These are phyloP conservation scores for Cladorrhinum samala DNA, from an alignment of 495 filamentous ascomycete species.

Conservation along the genomic window DNA sequence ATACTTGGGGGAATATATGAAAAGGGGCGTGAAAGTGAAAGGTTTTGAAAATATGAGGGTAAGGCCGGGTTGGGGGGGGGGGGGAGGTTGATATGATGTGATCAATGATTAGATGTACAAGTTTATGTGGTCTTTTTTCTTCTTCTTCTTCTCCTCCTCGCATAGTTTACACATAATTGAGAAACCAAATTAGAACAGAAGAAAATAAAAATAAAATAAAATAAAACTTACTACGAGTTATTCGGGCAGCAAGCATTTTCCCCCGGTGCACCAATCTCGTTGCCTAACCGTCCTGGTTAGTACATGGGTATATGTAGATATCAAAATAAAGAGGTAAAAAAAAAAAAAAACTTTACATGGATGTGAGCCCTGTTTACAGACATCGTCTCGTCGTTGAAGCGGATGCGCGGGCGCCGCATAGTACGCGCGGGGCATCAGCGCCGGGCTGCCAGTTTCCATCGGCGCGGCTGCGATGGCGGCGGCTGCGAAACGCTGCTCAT, in stretches of 20 bases:
- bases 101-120: too few species aligned
- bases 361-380: not conserved
- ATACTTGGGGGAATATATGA: not conserved
- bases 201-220: not conserved
- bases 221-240: not conserved
- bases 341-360: conserved; percentile 4
- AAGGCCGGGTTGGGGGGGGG: too few species aligned
- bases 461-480: too few species aligned
- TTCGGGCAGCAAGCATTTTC: not conserved
- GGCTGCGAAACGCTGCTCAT: too few species aligned
- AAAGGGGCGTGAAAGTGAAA: not conserved
- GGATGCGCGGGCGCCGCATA: not conserved
- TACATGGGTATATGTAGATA: not conserved
- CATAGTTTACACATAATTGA: too few species aligned
- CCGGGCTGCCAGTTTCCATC: too few species aligned
- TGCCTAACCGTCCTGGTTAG: not conserved
- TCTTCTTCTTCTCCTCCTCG: not conserved
- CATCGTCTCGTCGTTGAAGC: not conserved
- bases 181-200: too few species aligned
- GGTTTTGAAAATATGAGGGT: not conserved
- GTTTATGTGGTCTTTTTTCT: not conserved
- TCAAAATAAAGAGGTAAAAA: not conserved
- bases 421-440: not conserved
- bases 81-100: not conserved
- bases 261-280: not conserved